Conservation (phyloP, 176 grass and related monocot genomes). For the Hordeum marinum region DNA sequence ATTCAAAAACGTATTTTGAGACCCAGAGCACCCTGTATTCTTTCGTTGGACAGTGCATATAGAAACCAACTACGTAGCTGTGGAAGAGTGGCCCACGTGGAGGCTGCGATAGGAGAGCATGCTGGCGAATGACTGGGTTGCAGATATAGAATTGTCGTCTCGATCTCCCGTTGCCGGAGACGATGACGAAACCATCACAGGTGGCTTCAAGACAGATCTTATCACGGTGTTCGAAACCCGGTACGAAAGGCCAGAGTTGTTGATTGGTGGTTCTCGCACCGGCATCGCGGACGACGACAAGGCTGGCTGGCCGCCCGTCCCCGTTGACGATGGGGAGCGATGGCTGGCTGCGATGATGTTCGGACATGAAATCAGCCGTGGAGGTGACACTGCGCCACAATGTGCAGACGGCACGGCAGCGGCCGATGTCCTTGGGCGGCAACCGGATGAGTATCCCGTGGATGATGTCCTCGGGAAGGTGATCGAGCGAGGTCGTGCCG, state of each 20-base stretch:
- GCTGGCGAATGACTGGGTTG: neutral
- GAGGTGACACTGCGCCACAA: no score
- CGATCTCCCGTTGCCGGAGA: neutral
- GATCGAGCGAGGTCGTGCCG: no score
- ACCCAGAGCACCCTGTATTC: neutral
- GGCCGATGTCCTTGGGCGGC: no score
- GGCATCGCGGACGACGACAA: neutral
- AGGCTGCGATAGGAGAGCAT: neutral
- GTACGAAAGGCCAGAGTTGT: neutral
- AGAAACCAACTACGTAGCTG: neutral
- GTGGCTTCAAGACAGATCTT: neutral
- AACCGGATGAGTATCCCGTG: no score
- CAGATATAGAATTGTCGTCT: neutral
- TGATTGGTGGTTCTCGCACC: no score
- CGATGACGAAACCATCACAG: neutral
- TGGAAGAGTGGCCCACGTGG: neutral
- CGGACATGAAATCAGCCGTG: neutral
- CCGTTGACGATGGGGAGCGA: neutral
- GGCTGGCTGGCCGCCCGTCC: neutral
- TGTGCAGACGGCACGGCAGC: no score
- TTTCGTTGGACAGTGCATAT: neutral
- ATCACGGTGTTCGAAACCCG: neutral
- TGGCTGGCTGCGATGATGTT: neutral
- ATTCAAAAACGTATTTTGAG: neutral
- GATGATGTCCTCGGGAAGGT: no score